These are phyloP conservation scores for Calonectria leucothoes DNA, from an alignment of 2,329 filamentous ascomycete genomes.

Conservation along the genomic window DNA sequence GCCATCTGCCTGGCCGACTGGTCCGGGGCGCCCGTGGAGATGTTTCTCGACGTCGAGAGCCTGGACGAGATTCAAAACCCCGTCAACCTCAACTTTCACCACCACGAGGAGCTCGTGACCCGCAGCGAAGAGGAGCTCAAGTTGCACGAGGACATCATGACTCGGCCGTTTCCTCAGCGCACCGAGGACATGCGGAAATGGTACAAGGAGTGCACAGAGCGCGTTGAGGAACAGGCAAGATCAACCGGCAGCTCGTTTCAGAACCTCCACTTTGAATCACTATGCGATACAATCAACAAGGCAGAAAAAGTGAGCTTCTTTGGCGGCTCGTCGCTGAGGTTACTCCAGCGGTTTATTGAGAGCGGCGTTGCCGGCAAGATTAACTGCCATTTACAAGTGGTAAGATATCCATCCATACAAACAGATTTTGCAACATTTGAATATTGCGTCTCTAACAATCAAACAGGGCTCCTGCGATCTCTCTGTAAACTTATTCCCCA, in stretches of 20 bases:
- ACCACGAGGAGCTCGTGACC: constrained; percentile 39
- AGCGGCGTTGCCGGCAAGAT: constrained; percentile 31
- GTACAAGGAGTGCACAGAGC: constrained; percentile 29
- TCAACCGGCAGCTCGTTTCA: constrained; percentile 9
- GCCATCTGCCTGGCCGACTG: constrained; percentile 31
- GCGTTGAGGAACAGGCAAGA: constrained; percentile 5
- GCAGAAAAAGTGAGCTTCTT: constrained; percentile 35
- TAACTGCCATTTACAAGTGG: constrained; percentile 35
- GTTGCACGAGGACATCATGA: constrained; percentile 26
- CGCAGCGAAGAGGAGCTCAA: constrained; percentile 31
- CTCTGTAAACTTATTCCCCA: constrained; percentile 35
- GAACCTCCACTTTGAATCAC: constrained; percentile 14
- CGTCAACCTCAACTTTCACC: constrained; percentile 62
- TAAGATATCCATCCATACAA: constrained; percentile 2
- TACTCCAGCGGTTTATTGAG: constrained; percentile 33
- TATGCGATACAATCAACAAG: constrained; percentile 28
- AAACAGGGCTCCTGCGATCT: constrained; percentile 38
- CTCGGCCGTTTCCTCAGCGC: constrained; percentile 11
- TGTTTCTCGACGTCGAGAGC: constrained; percentile 52
- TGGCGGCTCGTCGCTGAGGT: constrained; percentile 35
- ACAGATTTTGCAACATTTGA: background rate
- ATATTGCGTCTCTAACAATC: background rate
- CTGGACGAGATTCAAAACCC: constrained; percentile 52
- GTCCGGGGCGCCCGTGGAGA: constrained; percentile 37
- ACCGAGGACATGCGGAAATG: constrained; percentile 24